These are phyloP conservation scores for Chimonanthus praecox DNA, from an alignment of 164 flowering plant genomes.

Conservation along the genomic window DNA sequence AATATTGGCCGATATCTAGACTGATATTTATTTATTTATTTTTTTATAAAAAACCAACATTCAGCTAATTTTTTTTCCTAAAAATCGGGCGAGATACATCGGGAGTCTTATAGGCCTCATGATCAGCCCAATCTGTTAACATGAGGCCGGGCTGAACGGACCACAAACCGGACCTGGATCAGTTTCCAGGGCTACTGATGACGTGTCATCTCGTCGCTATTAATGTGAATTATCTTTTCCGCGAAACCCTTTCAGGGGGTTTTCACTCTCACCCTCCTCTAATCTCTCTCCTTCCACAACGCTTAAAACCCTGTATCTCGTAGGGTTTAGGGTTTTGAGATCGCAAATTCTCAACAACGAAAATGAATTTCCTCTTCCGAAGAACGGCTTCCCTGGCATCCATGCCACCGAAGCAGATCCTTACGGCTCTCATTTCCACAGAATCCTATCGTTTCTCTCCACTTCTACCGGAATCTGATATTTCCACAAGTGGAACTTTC, in stretches of 20 bases:
- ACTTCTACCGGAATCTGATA: background rate
- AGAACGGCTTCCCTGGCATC: constrained; percentile 9
- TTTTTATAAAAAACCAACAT: too few species aligned
- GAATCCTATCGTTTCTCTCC: constrained; percentile 11
- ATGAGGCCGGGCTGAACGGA: too few species aligned
- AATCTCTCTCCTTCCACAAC: background rate
- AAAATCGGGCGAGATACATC: too few species aligned
- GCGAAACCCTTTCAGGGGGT: background rate
- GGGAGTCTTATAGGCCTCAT: too few species aligned
- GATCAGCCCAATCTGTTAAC: too few species aligned
- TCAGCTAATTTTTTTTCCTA: too few species aligned
- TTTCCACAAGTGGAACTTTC: background rate
- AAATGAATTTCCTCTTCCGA: constrained; percentile 23
- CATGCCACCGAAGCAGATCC: constrained; percentile 17
- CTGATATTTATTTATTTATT: too few species aligned
- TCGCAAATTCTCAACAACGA: background rate
- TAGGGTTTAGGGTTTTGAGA: too few species aligned
- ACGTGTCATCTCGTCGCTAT: too few species aligned
- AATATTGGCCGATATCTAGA: too few species aligned
- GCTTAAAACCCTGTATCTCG: background rate
- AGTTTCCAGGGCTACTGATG: too few species aligned
- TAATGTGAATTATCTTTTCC: background rate
- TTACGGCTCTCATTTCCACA: constrained; percentile 17
- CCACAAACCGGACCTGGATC: too few species aligned
- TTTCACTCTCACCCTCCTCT: background rate